A percentile compares a stretch with the other conserved stretches of the same genome.
phyloP scores from a whole-genome alignment of 208 protist species.

The Herpetomonas samuelpessoai region DNA sequence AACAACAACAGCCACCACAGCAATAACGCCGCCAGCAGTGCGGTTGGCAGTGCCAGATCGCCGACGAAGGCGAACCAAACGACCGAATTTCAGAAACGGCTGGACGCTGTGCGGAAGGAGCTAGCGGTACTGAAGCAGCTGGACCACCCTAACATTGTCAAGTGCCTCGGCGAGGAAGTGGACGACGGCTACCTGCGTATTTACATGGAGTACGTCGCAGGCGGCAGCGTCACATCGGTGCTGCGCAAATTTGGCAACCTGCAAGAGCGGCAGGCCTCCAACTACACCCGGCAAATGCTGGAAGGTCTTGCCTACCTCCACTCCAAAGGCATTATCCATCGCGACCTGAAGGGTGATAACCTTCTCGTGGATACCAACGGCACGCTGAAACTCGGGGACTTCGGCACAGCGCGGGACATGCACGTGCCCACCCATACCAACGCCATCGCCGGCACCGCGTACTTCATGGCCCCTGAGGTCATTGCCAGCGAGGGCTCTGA shows the following conservation, averaged over 20 bases:
- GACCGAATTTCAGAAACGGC: constrained; percentile 11
- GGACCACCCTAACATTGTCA: constrained; percentile 90
- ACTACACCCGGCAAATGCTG: constrained; percentile 81
- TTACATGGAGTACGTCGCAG: constrained; percentile 92
- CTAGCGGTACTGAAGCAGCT: constrained; percentile 77
- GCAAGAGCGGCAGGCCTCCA: constrained; percentile 66
- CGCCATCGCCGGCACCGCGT: constrained; percentile 80
- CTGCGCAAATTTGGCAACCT: constrained; percentile 77
- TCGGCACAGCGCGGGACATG: constrained; percentile 67
- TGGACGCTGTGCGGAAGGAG: constrained; percentile 59
- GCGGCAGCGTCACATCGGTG: constrained; percentile 84
- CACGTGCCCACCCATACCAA: constrained; percentile 17
- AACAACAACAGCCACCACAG: too few relatives aligned
- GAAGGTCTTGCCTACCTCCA: constrained; percentile 85
- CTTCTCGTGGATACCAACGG: constrained; percentile 77
- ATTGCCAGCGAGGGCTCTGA: constrained; percentile 34
- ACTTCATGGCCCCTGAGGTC: constrained; percentile 92
- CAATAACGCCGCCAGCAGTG: neutral
- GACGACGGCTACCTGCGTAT: constrained; percentile 77
- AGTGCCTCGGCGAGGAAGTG: constrained; percentile 79
- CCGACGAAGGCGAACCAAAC: neutral
- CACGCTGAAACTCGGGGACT: constrained; percentile 81
- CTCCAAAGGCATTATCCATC: constrained; percentile 76
- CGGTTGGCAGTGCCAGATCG: neutral
- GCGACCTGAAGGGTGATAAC: constrained; percentile 93